A percentile compares a stretch with the other conserved stretches of the same genome.
Evolutionary conservation across 495 filamentous ascomycete genomes (phyloP).

Genomic region (Parathielavia appendiculata): DNA sequence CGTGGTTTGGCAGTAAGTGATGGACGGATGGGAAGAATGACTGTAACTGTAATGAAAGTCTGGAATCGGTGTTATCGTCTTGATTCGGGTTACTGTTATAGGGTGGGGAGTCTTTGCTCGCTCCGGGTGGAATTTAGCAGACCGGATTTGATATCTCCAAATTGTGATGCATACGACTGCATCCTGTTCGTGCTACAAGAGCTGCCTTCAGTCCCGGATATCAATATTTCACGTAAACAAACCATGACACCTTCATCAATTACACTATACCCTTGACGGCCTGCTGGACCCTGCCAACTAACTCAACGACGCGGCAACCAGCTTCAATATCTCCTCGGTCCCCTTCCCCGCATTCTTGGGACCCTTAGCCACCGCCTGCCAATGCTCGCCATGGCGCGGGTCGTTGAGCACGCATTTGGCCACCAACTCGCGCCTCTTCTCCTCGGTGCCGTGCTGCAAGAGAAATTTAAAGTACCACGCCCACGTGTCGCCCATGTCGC

Average conservation of each 20-base stretch:
- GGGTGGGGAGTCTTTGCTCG: neutral
- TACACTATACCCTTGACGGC: neutral
- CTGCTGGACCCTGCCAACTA: slow-evolving; percentile 3
- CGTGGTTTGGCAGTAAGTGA: slow-evolving; percentile 73
- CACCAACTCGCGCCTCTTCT: slow-evolving; percentile 78
- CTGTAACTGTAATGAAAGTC: neutral
- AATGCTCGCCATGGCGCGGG: slow-evolving; percentile 88
- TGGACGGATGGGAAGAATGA: neutral
- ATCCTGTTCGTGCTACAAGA: neutral
- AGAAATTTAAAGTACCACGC: slow-evolving; percentile 97
- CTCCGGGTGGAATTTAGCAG: neutral
- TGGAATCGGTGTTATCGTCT: neutral
- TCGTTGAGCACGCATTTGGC: slow-evolving; percentile 69
- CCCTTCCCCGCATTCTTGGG: slow-evolving; percentile 69
- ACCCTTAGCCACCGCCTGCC: slow-evolving; percentile 81
- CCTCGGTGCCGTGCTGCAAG: slow-evolving; percentile 82
- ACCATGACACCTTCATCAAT: neutral
- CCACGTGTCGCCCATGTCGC: slow-evolving; percentile 89
- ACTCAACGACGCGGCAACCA: slow-evolving; percentile 51
- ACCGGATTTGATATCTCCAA: neutral
- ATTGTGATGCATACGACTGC: neutral
- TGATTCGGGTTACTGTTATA: too few species aligned
- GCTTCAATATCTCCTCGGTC: slow-evolving; percentile 74
- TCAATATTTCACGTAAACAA: slow-evolving; percentile 7
- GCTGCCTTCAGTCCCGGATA: neutral